Evolutionary conservation across 2,329 filamentous ascomycete genomes (phyloP).

Genomic region (Monilinia fructigena): DNA sequence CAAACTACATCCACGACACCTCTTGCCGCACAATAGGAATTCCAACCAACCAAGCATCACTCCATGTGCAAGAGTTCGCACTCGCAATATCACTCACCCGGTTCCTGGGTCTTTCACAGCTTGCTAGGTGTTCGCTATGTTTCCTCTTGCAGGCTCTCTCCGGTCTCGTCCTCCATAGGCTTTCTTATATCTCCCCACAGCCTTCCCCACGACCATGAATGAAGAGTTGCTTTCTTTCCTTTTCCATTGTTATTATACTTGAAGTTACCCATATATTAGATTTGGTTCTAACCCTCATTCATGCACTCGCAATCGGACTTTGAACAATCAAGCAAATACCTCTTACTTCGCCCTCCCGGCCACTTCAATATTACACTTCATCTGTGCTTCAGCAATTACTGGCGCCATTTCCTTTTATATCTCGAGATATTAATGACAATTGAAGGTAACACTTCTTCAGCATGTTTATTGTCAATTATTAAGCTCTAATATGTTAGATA

Average conservation of each 20-base stretch:
- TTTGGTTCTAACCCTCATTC: conserved; percentile 16
- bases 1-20: background rate
- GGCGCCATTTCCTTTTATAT: conserved; percentile 1
- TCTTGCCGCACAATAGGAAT: conserved; percentile 3
- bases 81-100: conserved; percentile 22
- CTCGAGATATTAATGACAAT: conserved; percentile 13
- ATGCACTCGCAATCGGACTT: conserved; percentile 21
- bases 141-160: background rate
- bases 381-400: conserved; percentile 9
- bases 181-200: conserved; percentile 22
- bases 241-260: conserved; percentile 14
- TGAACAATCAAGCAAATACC: conserved; percentile 16
- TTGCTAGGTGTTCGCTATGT: conserved; percentile 17
- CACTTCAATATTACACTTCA: background rate
- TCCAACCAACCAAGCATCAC: conserved; percentile 15
- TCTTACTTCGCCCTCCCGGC: conserved; percentile 20
- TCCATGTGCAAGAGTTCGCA: conserved; percentile 8
- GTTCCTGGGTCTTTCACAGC: conserved; percentile 22
- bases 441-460: conserved; percentile 13
- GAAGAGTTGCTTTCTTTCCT: conserved; percentile 13
- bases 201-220: conserved; percentile 15
- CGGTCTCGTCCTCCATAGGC: conserved; percentile 19
- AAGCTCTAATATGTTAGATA: conserved; percentile 18
- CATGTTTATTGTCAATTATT: background rate
- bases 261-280: conserved; percentile 16